Evolutionary conservation across 1,139 yeast species (phyloP), one percentile per base, ranked within the genome.

Genomic region (Kurtzmaniella quercitrusa): DNA sequence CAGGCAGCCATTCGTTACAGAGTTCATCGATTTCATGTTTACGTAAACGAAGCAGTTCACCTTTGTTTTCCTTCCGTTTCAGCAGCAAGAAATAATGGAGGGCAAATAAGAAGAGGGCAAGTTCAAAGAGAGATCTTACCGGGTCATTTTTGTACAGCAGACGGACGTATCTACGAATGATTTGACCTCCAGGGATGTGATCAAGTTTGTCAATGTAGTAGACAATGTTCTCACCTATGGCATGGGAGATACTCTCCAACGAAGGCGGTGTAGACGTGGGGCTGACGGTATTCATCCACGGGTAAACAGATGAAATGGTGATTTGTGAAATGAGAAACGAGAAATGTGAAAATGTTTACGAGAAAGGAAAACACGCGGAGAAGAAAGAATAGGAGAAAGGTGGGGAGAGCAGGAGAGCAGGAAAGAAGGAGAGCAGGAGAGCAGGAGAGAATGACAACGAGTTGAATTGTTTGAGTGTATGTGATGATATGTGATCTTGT

Each of bases 91-190:
- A 90, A 66, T 93, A 93, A 51, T 86, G 77, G 46, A 90, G 69
- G 7, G 96, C 98, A 64, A 91, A 87, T n/a, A 90, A 60, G 41
- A 90, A 78, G 52, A 93, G 72, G 16, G 83, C 74, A 43, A 87
- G 66, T 65, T 93, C 99, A 48, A 93, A 75, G 14, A 89, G 60
- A 1, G 98, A 87, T 55, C 98, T 79, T 47, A 89, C 76, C 1
- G 99, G 99, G 63, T 93, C 99, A 65, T 93, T 80, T 60, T 89
- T 91, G 62, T 91, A 91, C 3, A 97, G 89, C n/a, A 90, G 83
- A 53, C 77, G 78, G 56, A 93, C 83, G 63, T 93, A 93, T 47
- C 91, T 74, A 41, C 87, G 70, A 16, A 89, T 64, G 45, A 85
- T 78, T 31, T 75, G 74, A 14, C 96, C 95, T 36, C 98, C 98